Conservation (phyloP, 805 yeast genomes). For the Maudiozyma barnettii region DNA sequence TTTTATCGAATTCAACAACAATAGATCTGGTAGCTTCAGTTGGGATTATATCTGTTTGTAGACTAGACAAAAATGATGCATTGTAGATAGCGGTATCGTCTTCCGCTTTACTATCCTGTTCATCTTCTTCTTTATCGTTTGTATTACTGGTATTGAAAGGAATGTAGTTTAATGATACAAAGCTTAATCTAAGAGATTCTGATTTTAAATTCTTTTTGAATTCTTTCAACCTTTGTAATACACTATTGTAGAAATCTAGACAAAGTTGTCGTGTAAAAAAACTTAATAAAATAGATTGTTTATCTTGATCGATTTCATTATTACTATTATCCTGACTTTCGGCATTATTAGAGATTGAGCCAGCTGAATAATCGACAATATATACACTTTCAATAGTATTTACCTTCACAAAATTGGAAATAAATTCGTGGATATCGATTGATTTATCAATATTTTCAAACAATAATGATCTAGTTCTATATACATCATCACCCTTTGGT, state of each 20-base stretch:
- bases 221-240: conserved; percentile 30
- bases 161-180: conserved; percentile 28
- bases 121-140: not conserved
- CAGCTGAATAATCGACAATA: conserved; percentile 14
- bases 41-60: conserved; percentile 15
- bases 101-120: not conserved
- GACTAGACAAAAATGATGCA: conserved; percentile 26
- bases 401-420: conserved; percentile 37
- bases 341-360: conserved; percentile 22
- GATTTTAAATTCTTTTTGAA: conserved; percentile 33
- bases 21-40: conserved; percentile 25
- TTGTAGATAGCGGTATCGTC: conserved; percentile 28
- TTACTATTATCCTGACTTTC: conserved; percentile 30
- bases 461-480: conserved; percentile 25
- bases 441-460: conserved; percentile 20
- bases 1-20: conserved; percentile 13
- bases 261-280: conserved; percentile 30
- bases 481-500: conserved; percentile 28
- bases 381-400: conserved; percentile 59
- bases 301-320: conserved; percentile 30
- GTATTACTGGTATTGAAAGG: not conserved
- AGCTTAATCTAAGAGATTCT: conserved; percentile 30
- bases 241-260: conserved; percentile 31
- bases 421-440: conserved; percentile 16
- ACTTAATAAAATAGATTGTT: conserved; percentile 20